Evolutionary conservation across 805 yeast genomes (phyloP).

Genomic region (Kodamaea lidongshanica): DNA sequence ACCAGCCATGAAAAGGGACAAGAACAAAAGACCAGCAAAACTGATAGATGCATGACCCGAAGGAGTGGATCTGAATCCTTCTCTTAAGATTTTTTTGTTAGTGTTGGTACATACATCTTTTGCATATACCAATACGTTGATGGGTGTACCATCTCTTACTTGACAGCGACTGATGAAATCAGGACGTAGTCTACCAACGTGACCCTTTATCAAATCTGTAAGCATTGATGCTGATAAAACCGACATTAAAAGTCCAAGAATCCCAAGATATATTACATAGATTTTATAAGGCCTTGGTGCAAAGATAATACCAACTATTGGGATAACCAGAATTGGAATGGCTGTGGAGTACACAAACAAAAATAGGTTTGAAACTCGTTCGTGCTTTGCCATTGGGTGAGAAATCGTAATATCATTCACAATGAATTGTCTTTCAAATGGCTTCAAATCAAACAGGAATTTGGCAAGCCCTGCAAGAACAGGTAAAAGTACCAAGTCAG

Average conservation of each 20-base stretch:
- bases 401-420: slow-evolving; percentile 70
- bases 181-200: slow-evolving; percentile 88
- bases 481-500: slow-evolving; percentile 17
- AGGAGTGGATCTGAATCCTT: slow-evolving; percentile 79
- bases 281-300: slow-evolving; percentile 49
- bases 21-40: slow-evolving; percentile 61
- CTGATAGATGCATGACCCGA: slow-evolving; percentile 74
- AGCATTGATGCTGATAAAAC: slow-evolving; percentile 53
- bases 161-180: slow-evolving; percentile 83
- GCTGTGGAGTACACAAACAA: slow-evolving; percentile 50
- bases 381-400: slow-evolving; percentile 74
- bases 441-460: slow-evolving; percentile 29
- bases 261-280: slow-evolving; percentile 56
- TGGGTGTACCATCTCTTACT: slow-evolving; percentile 57
- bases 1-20: slow-evolving; percentile 61
- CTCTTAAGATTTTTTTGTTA: slow-evolving; percentile 40
- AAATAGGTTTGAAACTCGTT: slow-evolving; percentile 56
- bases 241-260: slow-evolving; percentile 60
- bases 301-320: slow-evolving; percentile 29
- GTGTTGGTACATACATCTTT: slow-evolving; percentile 60
- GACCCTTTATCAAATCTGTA: slow-evolving; percentile 71
- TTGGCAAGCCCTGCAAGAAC: slow-evolving; percentile 19
- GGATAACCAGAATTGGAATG: slow-evolving; percentile 43
- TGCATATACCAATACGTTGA: slow-evolving; percentile 49
- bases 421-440: slow-evolving; percentile 74